Percentiles rank a stretch among this genome's conserved stretches.
phyloP scores from a whole-genome alignment of 2,329 filamentous ascomycete genomes.

The Aspergillus intermedius region DNA sequence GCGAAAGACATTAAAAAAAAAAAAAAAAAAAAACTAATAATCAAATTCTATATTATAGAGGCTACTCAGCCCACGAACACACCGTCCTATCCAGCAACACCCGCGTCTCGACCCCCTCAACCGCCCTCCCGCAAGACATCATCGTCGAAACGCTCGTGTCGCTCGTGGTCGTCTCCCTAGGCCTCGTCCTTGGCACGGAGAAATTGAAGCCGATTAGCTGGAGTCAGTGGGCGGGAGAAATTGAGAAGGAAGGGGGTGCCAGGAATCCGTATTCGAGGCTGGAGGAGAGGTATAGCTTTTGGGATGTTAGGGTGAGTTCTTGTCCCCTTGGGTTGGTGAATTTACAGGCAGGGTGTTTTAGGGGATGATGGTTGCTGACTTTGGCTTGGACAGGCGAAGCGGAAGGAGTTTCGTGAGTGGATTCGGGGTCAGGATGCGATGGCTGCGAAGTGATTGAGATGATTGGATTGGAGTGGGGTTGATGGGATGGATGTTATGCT shows the following conservation, averaged over 20 bases:
- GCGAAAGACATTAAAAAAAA: background rate
- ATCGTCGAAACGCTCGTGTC: conserved; percentile 77
- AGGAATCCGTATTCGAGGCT: conserved; percentile 75
- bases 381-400: conserved; percentile 44
- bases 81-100: conserved; percentile 61
- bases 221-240: conserved; percentile 69
- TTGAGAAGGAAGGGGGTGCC: conserved; percentile 59
- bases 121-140: conserved; percentile 73
- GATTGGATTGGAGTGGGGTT: background rate
- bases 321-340: background rate
- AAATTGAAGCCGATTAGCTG: conserved; percentile 79
- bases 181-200: conserved; percentile 71
- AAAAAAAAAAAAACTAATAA: background rate
- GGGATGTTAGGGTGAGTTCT: conserved; percentile 68
- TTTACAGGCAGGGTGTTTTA: background rate
- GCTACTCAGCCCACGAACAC: conserved; percentile 94
- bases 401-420: conserved; percentile 74
- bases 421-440: conserved; percentile 39
- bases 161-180: conserved; percentile 71
- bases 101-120: conserved; percentile 35
- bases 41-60: conserved; percentile 48
- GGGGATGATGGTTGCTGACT: background rate
- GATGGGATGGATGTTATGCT: background rate
- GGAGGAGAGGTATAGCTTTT: conserved; percentile 76
- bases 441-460: conserved; percentile 1